phyloP scores from a whole-genome alignment of 331 rosid species.

The Prunus yedoensis region DNA sequence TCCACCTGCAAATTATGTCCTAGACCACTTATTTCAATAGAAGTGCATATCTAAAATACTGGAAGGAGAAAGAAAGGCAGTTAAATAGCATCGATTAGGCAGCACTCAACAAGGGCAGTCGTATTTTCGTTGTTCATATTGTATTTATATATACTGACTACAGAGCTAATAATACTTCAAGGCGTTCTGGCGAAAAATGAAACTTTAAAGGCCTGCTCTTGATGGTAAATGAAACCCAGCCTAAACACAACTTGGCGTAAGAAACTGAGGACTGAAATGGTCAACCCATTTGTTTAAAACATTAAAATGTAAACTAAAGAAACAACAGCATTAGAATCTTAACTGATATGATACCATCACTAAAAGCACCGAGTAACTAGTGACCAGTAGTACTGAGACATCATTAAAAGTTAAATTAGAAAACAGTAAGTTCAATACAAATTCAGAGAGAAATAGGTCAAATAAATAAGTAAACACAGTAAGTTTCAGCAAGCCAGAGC shows the following conservation, averaged over 20 bases:
- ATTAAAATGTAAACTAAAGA: neutral
- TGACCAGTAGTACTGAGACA: neutral
- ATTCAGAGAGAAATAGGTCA: neutral
- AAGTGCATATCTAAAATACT: neutral
- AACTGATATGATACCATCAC: neutral
- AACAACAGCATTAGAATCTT: neutral
- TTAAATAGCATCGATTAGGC: neutral
- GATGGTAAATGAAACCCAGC: neutral
- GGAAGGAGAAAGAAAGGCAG: neutral
- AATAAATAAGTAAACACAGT: neutral
- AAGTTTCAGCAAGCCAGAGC: neutral
- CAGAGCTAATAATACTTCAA: neutral
- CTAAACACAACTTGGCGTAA: neutral
- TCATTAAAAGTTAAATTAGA: too few relatives aligned
- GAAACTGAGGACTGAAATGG: neutral
- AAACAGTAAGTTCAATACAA: neutral
- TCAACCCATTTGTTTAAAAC: neutral
- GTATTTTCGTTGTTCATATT: too few relatives aligned
- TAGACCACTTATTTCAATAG: constrained; percentile 24
- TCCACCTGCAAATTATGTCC: constrained; percentile 64
- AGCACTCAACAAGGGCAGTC: neutral
- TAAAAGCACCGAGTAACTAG: neutral
- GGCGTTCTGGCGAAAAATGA: neutral
- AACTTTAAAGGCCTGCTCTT: neutral
- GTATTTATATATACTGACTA: neutral